Conservation (phyloP, 2,329 filamentous ascomycete genomes). For the Pseudocercospora eumusae region DNA sequence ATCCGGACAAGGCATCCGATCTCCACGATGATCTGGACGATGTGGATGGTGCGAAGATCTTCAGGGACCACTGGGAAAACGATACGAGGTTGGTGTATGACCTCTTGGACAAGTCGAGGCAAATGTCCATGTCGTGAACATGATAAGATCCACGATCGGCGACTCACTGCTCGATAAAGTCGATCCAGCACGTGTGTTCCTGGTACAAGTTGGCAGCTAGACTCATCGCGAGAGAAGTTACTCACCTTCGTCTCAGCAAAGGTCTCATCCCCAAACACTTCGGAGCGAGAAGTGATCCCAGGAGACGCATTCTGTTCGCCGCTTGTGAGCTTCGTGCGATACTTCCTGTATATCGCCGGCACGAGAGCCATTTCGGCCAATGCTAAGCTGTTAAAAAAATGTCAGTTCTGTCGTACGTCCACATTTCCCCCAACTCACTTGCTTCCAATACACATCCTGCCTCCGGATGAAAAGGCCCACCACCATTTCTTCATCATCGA, state of each 20-base stretch:
- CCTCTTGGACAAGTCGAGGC: background rate
- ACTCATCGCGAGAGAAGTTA: background rate
- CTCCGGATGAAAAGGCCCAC: slow-evolving; percentile 52
- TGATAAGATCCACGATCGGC: background rate
- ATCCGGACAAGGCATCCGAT: slow-evolving; percentile 19
- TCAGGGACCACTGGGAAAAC: slow-evolving; percentile 9
- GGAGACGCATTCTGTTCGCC: slow-evolving; percentile 7
- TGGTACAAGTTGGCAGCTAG: background rate
- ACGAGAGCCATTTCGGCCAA: slow-evolving; percentile 41
- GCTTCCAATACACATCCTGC: slow-evolving; percentile 51
- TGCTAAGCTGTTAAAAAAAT: slow-evolving; percentile 65
- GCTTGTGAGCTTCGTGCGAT: slow-evolving; percentile 7
- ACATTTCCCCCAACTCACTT: slow-evolving; percentile 22
- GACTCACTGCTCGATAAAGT: slow-evolving; percentile 12
- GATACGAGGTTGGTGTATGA: slow-evolving; percentile 19
- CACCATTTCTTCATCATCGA: slow-evolving; percentile 45
- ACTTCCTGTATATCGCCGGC: slow-evolving; percentile 19
- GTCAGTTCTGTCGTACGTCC: background rate
- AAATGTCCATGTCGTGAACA: background rate
- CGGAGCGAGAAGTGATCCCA: slow-evolving; percentile 21
- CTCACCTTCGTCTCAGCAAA: slow-evolving; percentile 14
- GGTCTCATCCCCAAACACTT: slow-evolving; percentile 21
- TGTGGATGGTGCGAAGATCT: slow-evolving; percentile 12
- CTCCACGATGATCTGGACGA: slow-evolving; percentile 15
- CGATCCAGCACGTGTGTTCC: slow-evolving; percentile 19